These are phyloP conservation scores for Yarrowia bubula DNA, from an alignment of 805 yeast species.

Conservation along the genomic window DNA sequence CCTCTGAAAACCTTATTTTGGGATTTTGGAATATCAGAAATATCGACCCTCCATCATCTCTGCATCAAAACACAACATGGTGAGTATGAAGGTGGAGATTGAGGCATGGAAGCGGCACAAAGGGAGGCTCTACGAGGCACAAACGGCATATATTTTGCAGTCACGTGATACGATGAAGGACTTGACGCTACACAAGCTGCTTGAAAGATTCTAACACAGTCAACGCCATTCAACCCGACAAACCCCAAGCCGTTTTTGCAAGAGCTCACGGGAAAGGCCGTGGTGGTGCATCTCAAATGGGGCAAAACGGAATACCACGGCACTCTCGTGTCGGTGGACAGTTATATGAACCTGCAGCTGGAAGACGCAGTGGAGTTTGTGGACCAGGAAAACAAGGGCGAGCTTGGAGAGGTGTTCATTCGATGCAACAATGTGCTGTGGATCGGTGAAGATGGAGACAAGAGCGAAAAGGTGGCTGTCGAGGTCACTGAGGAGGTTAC, in stretches of 20 bases:
- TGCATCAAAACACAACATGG: not conserved
- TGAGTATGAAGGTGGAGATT: not conserved
- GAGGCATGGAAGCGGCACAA: not conserved
- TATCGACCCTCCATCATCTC: not conserved
- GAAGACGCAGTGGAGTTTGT: slow-evolving; percentile 57
- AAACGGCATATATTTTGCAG: too few species aligned
- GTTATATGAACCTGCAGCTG: slow-evolving; percentile 85
- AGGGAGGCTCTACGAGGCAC: not conserved
- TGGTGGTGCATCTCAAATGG: slow-evolving; percentile 83
- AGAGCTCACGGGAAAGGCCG: slow-evolving; percentile 66
- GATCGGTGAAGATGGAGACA: slow-evolving; percentile 47
- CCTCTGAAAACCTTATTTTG: not conserved
- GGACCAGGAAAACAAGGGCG: slow-evolving; percentile 49
- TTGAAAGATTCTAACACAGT: not conserved
- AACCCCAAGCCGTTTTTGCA: slow-evolving; percentile 90
- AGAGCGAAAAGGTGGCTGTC: not conserved
- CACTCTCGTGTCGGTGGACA: slow-evolving; percentile 71
- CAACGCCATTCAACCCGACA: slow-evolving; percentile 46
- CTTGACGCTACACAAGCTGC: too few species aligned
- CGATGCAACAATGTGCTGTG: slow-evolving; percentile 84
- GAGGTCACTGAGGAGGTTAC: slow-evolving; percentile 19
- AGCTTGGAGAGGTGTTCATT: slow-evolving; percentile 74
- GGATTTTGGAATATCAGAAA: not conserved
- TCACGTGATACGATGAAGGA: too few species aligned
- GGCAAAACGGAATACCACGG: slow-evolving; percentile 87